Conservation (phyloP, 331 rosid species). For the Rhamnella rubrinervis region DNA sequence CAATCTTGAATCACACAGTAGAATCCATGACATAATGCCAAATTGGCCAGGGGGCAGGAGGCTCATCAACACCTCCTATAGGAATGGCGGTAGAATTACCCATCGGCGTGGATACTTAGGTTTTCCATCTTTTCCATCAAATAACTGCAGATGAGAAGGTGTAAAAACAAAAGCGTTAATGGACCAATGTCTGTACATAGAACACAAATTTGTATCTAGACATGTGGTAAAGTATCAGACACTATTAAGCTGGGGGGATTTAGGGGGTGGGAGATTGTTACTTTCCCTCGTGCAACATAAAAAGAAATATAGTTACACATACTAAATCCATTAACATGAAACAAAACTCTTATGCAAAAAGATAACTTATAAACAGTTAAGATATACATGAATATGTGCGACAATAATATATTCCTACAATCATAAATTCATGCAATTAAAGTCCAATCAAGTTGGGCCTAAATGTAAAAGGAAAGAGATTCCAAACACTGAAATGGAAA, state of each 20-base stretch:
- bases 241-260: no score
- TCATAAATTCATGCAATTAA: background rate
- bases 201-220: background rate
- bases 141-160: constrained; percentile 54
- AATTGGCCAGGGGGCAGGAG: constrained; percentile 22
- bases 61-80: constrained; percentile 46
- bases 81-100: constrained; percentile 89
- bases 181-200: constrained; percentile 1
- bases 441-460: background rate
- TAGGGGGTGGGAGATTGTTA: no score
- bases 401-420: background rate
- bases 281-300: no score
- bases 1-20: no score
- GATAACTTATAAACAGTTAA: background rate
- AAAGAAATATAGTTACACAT: no score
- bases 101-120: constrained; percentile 94
- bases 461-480: no score
- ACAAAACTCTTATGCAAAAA: no score
- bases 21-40: constrained; percentile 2
- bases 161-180: constrained; percentile 6
- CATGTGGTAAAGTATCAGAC: background rate
- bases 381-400: background rate
- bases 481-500: background rate
- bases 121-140: constrained; percentile 90
- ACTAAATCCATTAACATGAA: no score